Percentiles rank a stretch among this genome's conserved stretches.
These are phyloP conservation scores for Triticum aestivum DNA, from an alignment of 176 grass and related monocot species.

Conservation along the genomic window IWGSC_CS_RefSeq_v2.1 NC_057797.1:54650914-54651413, in stretches of 20 bases:
- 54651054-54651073: background rate
- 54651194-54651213: slow-evolving; percentile 20
- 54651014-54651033: slow-evolving; percentile 51
- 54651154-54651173: slow-evolving; percentile 30
- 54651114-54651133: background rate
- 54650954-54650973: slow-evolving; percentile 42
- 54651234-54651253: slow-evolving; percentile 40
- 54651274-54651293: slow-evolving; percentile 24
- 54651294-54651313: background rate
- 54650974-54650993: slow-evolving; percentile 17
- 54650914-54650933: background rate
- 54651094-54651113: slow-evolving; percentile 45
- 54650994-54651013: slow-evolving; percentile 27
- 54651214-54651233: background rate
- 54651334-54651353: slow-evolving; percentile 36
- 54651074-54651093: slow-evolving; percentile 9
- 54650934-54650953: background rate
- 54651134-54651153: background rate
- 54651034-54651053: slow-evolving; percentile 39
- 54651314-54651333: background rate
- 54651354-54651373: slow-evolving; percentile 22
- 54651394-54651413: background rate
- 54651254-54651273: slow-evolving; percentile 11
- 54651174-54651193: slow-evolving; percentile 33
- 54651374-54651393: background rate